Percentiles rank a stretch among this genome's conserved stretches.
Conservation (phyloP, 1,139 yeast species). For the Yamadazyma siamensis region DNA sequence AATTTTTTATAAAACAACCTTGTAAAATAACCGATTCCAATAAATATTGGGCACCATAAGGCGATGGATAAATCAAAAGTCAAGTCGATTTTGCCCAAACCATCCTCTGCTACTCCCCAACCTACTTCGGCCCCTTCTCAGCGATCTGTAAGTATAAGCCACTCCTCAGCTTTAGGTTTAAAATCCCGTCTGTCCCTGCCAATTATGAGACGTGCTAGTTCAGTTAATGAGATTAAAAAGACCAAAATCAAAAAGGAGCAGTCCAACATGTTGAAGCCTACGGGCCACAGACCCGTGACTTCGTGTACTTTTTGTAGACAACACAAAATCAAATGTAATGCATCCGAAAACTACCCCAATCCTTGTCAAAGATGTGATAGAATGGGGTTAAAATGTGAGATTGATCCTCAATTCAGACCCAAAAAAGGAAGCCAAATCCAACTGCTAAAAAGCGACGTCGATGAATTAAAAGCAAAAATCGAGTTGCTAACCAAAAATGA, state of each 20-base stretch:
- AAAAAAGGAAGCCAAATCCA: conserved; percentile 90
- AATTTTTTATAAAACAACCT: conserved; percentile 4
- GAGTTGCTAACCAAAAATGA: conserved; percentile 73
- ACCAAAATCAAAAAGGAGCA: conserved; percentile 8
- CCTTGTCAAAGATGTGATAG: conserved; percentile 82
- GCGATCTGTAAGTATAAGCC: conserved; percentile 4
- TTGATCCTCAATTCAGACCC: conserved; percentile 89
- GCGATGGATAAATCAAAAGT: conserved; percentile 40
- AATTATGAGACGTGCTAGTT: conserved; percentile 4
- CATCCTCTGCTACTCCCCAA: conserved; percentile 14
- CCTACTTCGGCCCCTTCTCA: conserved; percentile 9
- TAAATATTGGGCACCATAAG: too few species aligned
- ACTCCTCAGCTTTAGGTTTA: conserved; percentile 3
- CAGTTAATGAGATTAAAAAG: conserved; percentile 9
- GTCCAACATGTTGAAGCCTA: conserved; percentile 20
- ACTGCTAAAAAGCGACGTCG: conserved; percentile 77
- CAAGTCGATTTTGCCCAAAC: conserved; percentile 26
- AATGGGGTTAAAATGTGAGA: conserved; percentile 78
- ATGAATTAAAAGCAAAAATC: conserved; percentile 73
- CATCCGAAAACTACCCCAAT: conserved; percentile 75
- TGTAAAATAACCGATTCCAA: not conserved
- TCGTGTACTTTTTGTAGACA: conserved; percentile 94
- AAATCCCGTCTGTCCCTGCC: conserved; percentile 9
- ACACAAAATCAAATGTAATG: conserved; percentile 91
- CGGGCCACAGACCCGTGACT: conserved; percentile 78